phyloP scores from a whole-genome alignment of 345 rosid genomes.

The Salix dunnii region DNA sequence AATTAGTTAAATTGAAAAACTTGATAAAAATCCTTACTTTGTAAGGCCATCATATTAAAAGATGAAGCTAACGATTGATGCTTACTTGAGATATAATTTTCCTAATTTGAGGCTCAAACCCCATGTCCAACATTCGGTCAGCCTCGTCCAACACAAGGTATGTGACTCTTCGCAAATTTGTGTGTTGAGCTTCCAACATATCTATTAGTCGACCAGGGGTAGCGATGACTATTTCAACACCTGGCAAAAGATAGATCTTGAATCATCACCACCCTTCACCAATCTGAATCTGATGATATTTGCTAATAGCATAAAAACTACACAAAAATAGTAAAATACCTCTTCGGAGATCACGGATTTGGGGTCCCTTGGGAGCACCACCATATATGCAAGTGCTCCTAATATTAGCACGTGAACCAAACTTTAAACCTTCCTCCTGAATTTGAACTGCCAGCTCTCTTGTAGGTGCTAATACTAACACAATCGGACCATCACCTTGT shows the following conservation, averaged over 20 bases:
- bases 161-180: conserved; percentile 80
- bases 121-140: conserved; percentile 98
- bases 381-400: conserved; percentile 93
- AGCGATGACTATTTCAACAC: conserved; percentile 94
- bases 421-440: conserved; percentile 80
- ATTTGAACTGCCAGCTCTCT: conserved; percentile 97
- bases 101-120: conserved; percentile 97
- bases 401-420: conserved; percentile 55
- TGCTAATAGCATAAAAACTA: neutral
- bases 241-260: conserved; percentile 34
- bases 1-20: neutral
- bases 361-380: conserved; percentile 98
- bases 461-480: conserved; percentile 85
- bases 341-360: conserved; percentile 86
- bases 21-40: neutral
- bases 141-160: conserved; percentile 97
- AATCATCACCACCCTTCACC: neutral
- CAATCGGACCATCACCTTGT: conserved; percentile 84
- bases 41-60: neutral
- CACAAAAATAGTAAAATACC: conserved; percentile 46
- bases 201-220: conserved; percentile 97
- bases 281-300: neutral
- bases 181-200: conserved; percentile 83
- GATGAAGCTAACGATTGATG: neutral
- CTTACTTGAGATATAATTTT: conserved; percentile 75